Evolutionary conservation across 2,329 filamentous ascomycete species (phyloP).

Genomic region (Coleophoma crateriformis): DNA sequence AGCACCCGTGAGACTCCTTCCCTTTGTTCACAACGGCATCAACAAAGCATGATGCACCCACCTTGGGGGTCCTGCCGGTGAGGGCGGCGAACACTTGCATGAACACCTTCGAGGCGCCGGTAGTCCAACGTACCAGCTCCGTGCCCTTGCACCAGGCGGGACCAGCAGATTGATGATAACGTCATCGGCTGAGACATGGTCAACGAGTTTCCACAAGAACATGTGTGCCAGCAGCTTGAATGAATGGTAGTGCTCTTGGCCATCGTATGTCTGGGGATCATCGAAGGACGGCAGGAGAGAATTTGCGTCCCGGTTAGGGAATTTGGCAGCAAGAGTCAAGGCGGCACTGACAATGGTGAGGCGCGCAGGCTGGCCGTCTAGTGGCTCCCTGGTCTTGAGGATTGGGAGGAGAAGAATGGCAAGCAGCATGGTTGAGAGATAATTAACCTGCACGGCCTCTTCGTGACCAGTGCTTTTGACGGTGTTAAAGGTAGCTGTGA

Average conservation of each 20-base stretch:
- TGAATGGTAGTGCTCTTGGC: conserved; percentile 20
- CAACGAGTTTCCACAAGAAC: conserved; percentile 33
- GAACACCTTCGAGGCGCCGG: conserved; percentile 13
- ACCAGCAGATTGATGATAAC: conserved; percentile 32
- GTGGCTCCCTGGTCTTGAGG: conserved; percentile 12
- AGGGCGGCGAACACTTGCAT: conserved; percentile 18
- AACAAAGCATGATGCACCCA: conserved; percentile 40
- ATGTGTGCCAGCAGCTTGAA: conserved; percentile 29
- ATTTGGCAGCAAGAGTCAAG: conserved; percentile 19
- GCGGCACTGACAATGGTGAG: conserved; percentile 11
- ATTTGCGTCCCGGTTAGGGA: conserved; percentile 17
- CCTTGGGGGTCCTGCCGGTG: conserved; percentile 25
- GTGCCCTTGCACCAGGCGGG: conserved; percentile 33
- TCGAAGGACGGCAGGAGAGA: conserved; percentile 28
- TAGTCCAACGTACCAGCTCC: conserved; percentile 28
- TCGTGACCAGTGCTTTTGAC: conserved; percentile 31
- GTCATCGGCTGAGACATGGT: conserved; percentile 28
- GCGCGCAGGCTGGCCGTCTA: conserved; percentile 1
- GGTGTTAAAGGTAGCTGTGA: conserved; percentile 2
- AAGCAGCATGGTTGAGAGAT: conserved; percentile 20
- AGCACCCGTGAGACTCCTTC: conserved; percentile 44
- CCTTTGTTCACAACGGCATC: conserved; percentile 41
- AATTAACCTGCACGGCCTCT: conserved; percentile 31
- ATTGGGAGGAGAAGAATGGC: conserved; percentile 22
- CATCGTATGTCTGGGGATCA: conserved; percentile 18